Conservation (phyloP, 805 yeast species). For the Kuraishia cidri region DNA sequence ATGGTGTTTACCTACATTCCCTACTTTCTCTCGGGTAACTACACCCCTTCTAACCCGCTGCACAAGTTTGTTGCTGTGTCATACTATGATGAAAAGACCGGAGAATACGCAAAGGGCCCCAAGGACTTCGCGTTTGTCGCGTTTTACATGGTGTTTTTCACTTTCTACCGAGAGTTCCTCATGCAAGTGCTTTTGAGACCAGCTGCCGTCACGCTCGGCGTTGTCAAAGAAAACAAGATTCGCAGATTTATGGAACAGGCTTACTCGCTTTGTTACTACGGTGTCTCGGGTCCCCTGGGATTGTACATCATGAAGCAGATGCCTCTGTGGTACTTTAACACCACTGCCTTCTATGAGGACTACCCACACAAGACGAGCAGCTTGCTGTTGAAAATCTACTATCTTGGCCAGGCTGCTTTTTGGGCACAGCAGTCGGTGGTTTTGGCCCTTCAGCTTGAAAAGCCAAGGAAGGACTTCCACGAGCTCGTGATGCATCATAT, state of each 20-base stretch:
- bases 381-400: conserved; percentile 66
- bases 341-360: conserved; percentile 65
- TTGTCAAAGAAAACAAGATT: conserved; percentile 45
- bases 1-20: conserved; percentile 28
- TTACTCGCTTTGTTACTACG: conserved; percentile 75
- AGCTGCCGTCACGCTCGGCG: conserved; percentile 44
- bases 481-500: conserved; percentile 92
- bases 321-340: conserved; percentile 87
- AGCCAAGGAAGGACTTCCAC: conserved; percentile 88
- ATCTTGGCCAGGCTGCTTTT: conserved; percentile 89
- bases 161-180: conserved; percentile 81
- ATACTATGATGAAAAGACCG: conserved; percentile 48
- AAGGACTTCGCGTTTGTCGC: conserved; percentile 75
- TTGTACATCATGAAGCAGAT: conserved; percentile 77
- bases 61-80: conserved; percentile 58
- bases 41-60: conserved; percentile 49
- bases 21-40: conserved; percentile 49
- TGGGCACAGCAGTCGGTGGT: conserved; percentile 96
- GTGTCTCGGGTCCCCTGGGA: conserved; percentile 78
- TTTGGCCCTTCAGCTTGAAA: conserved; percentile 75
- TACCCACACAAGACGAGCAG: conserved; percentile 82
- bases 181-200: conserved; percentile 82
- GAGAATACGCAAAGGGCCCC: conserved; percentile 74
- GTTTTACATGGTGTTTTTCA: conserved; percentile 78
- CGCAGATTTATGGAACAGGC: conserved; percentile 91